phyloP scores from a whole-genome alignment of 306 rosid species.

The Pueraria montana region DNA sequence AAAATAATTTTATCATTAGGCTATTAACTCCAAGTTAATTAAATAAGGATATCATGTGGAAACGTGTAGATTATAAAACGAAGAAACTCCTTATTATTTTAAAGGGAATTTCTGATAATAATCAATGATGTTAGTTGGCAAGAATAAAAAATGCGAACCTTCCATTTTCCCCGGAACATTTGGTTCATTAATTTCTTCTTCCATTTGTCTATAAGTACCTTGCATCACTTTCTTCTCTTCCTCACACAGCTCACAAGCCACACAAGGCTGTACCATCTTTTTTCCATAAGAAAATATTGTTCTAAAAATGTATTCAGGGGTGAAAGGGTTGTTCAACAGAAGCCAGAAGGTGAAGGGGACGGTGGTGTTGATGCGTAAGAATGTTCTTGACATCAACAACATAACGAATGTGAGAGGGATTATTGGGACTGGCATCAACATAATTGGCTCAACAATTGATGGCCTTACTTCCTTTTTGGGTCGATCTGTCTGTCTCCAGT shows the following conservation, averaged over 20 bases:
- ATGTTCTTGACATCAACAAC: conserved; percentile 44
- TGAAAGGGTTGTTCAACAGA: not conserved
- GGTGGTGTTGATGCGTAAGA: conserved; percentile 47
- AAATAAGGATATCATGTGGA: too few relatives aligned
- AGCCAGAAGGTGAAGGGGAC: conserved; percentile 29
- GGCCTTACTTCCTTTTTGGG: conserved; percentile 11
- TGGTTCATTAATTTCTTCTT: not conserved
- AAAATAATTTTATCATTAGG: too few relatives aligned
- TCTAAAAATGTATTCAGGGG: not conserved
- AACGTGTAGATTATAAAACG: too few relatives aligned
- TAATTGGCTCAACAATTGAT: not conserved
- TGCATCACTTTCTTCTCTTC: too few relatives aligned
- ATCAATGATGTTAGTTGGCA: not conserved
- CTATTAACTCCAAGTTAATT: too few relatives aligned
- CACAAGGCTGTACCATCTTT: too few relatives aligned
- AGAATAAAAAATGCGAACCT: not conserved
- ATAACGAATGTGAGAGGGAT: not conserved
- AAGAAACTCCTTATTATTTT: too few relatives aligned
- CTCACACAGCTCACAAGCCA: too few relatives aligned
- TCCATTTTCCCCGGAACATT: not conserved
- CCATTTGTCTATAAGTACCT: too few relatives aligned
- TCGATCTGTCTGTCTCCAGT: conserved; percentile 10
- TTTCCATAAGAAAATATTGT: too few relatives aligned
- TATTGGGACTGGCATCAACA: not conserved
- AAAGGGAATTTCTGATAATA: not conserved